phyloP scores from a whole-genome alignment of 2,329 filamentous ascomycete genomes.

The Arthrobotrys sinensis region DNA sequence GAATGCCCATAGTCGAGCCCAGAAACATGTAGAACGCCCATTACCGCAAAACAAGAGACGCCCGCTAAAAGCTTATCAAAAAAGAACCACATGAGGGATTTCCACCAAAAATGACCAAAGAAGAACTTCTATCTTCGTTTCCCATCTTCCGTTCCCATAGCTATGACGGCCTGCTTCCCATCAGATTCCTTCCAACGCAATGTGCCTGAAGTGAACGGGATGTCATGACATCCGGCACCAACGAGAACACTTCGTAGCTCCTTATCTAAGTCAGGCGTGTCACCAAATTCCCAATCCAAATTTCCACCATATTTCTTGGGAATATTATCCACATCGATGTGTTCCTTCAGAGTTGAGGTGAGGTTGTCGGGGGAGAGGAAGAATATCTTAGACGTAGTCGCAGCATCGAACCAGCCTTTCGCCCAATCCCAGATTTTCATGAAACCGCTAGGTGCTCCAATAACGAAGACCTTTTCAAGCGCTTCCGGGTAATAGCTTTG shows the following conservation, averaged over 20 bases:
- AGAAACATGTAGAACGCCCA: too few relatives aligned
- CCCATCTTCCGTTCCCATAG: slow-evolving; percentile 29
- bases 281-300: slow-evolving; percentile 85
- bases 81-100: background rate
- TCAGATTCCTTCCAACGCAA: slow-evolving; percentile 30
- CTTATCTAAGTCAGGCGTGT: slow-evolving; percentile 80
- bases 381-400: slow-evolving; percentile 95
- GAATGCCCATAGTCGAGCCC: too few relatives aligned
- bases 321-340: slow-evolving; percentile 86
- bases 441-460: slow-evolving; percentile 48
- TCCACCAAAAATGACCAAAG: background rate
- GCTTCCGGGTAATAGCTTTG: slow-evolving; percentile 59
- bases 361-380: slow-evolving; percentile 83
- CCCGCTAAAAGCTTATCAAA: background rate
- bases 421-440: slow-evolving; percentile 85
- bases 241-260: slow-evolving; percentile 68
- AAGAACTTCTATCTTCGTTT: slow-evolving; percentile 30
- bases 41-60: background rate
- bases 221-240: slow-evolving; percentile 26
- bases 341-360: slow-evolving; percentile 80
- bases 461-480: slow-evolving; percentile 55
- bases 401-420: slow-evolving; percentile 94
- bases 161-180: slow-evolving; percentile 10
- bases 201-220: slow-evolving; percentile 40
- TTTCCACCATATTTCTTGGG: slow-evolving; percentile 93